These are phyloP conservation scores for Sporopachydermia lactativora DNA, from an alignment of 805 yeast species.

Conservation along the genomic window DNA sequence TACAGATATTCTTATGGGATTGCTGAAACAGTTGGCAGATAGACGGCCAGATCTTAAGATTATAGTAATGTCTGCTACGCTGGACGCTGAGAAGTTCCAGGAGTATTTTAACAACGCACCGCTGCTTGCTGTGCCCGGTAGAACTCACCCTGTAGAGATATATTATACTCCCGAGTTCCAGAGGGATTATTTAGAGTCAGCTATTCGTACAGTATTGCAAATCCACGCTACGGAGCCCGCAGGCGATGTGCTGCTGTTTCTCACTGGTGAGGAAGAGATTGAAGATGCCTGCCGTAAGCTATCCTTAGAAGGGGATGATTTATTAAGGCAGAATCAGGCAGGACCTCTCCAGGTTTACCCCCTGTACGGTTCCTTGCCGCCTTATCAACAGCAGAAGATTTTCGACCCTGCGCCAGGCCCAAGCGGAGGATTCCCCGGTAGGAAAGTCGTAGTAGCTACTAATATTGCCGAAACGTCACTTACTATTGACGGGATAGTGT, in stretches of 20 bases:
- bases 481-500: constrained; percentile 95
- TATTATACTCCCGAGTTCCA: constrained; percentile 96
- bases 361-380: constrained; percentile 91
- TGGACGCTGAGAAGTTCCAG: constrained; percentile 95
- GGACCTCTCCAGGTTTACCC: constrained; percentile 90
- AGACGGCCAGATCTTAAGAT: constrained; percentile 83
- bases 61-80: constrained; percentile 94
- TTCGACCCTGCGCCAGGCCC: constrained; percentile 72
- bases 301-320: constrained; percentile 75
- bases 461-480: constrained; percentile 96
- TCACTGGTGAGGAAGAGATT: constrained; percentile 96
- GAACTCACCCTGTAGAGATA: constrained; percentile 95
- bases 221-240: constrained; percentile 94
- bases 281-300: constrained; percentile 93
- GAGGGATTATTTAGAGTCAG: constrained; percentile 87
- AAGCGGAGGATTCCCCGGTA: constrained; percentile 80
- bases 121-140: constrained; percentile 89
- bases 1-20: constrained; percentile 93
- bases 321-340: constrained; percentile 76
- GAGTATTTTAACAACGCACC: constrained; percentile 84
- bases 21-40: constrained; percentile 64
- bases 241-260: constrained; percentile 76
- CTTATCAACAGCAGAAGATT: constrained; percentile 85
- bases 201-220: constrained; percentile 88
- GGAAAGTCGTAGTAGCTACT: constrained; percentile 85